Conservation (phyloP, 331 rosid species). For the Quercus phellos region DNA sequence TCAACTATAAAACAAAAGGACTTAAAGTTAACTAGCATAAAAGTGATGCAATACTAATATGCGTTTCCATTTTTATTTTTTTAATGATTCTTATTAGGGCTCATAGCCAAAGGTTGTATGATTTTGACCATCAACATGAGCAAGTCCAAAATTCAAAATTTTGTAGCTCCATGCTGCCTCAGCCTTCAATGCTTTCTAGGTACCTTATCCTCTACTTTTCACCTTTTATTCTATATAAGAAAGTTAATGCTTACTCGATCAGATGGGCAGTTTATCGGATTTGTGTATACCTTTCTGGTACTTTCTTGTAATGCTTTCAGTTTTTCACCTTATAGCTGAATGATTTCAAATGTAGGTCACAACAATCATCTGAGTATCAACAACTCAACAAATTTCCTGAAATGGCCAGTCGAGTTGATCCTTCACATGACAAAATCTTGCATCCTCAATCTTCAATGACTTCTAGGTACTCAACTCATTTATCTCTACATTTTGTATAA, state of each 20-base stretch:
- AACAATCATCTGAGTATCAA: background rate
- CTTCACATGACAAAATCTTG: background rate
- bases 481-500: background rate
- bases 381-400: background rate
- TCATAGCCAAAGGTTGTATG: background rate
- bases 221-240: no score
- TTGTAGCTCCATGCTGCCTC: background rate
- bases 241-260: no score
- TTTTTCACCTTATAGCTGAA: background rate
- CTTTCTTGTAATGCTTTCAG: no score
- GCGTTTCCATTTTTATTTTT: background rate
- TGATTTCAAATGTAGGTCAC: background rate
- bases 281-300: no score
- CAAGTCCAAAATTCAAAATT: background rate
- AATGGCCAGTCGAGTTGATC: background rate
- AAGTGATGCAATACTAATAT: no score
- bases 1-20: background rate
- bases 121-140: background rate
- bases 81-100: background rate
- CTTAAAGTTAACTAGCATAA: background rate
- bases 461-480: background rate
- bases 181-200: conserved; percentile 2
- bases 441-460: background rate
- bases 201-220: background rate
- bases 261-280: no score